A percentile compares a stretch with the other conserved stretches of the same genome.
Evolutionary conservation across 371 early-diverging fungal genomes (phyloP).

Genomic region (Mortierella sp.): DNA sequence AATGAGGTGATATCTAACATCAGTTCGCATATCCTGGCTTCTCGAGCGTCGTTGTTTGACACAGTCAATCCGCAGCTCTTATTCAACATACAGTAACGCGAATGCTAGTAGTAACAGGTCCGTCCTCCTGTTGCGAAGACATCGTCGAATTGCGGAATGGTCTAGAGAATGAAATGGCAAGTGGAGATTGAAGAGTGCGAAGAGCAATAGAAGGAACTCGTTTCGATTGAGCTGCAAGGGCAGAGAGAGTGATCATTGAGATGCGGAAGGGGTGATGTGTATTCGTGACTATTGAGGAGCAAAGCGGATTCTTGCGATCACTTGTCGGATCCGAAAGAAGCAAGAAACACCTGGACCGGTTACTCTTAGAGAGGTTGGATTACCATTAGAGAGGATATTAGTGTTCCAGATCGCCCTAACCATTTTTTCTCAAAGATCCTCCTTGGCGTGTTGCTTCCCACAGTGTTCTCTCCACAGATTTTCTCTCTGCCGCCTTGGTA

Average conservation of each 20-base stretch:
- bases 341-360: too few relatives aligned
- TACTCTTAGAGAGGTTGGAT: too few relatives aligned
- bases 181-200: slow-evolving; percentile 9
- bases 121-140: slow-evolving; percentile 43
- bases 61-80: not conserved
- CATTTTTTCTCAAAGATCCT: too few relatives aligned
- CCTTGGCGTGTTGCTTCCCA: too few relatives aligned
- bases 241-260: slow-evolving; percentile 28
- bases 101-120: slow-evolving; percentile 45
- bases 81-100: slow-evolving; percentile 26
- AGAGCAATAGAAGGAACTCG: slow-evolving; percentile 20
- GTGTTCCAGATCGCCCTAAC: too few relatives aligned
- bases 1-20: not conserved
- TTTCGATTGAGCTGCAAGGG: slow-evolving; percentile 20
- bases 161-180: slow-evolving; percentile 2
- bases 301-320: too few relatives aligned
- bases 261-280: not conserved
- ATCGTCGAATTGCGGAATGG: slow-evolving; percentile 27
- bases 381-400: too few relatives aligned
- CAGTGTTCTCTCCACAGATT: too few relatives aligned
- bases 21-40: too few relatives aligned
- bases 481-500: too few relatives aligned
- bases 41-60: not conserved
- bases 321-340: too few relatives aligned
- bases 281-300: not conserved